Percentiles rank a stretch among this genome's conserved stretches.
Evolutionary conservation across 805 yeast species (phyloP).

Genomic region (Pichia paraexigua): DNA sequence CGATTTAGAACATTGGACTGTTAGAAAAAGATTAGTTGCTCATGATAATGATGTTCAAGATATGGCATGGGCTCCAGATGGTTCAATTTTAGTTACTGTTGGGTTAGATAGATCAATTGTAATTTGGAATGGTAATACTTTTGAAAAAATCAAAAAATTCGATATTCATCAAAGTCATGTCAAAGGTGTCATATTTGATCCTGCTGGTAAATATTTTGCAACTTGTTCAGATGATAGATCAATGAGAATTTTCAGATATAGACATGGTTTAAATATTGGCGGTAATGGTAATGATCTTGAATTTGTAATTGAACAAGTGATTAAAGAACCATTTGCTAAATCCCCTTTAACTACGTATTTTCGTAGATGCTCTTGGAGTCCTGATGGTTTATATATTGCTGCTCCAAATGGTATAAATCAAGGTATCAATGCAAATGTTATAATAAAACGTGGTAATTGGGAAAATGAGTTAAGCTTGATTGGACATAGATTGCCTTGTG

Average conservation of each 20-base stretch:
- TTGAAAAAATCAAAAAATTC: constrained; percentile 80
- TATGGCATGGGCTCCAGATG: constrained; percentile 96
- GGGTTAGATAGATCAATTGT: constrained; percentile 91
- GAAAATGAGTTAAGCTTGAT: constrained; percentile 64
- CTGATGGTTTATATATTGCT: constrained; percentile 82
- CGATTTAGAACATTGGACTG: constrained; percentile 91
- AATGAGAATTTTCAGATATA: constrained; percentile 78
- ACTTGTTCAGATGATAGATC: constrained; percentile 96
- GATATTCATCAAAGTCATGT: constrained; percentile 94
- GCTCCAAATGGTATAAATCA: constrained; percentile 84
- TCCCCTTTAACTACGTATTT: constrained; percentile 92
- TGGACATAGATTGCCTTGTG: constrained; percentile 83
- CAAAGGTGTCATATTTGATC: constrained; percentile 95
- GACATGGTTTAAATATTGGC: constrained; percentile 52
- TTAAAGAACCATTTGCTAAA: constrained; percentile 75
- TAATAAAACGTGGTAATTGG: constrained; percentile 75
- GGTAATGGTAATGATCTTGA: constrained; percentile 61
- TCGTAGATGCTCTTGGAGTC: constrained; percentile 80
- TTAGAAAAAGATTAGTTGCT: constrained; percentile 83
- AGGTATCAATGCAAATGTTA: constrained; percentile 66
- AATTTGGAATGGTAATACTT: constrained; percentile 88
- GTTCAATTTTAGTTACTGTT: constrained; percentile 81
- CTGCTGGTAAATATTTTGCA: constrained; percentile 95
- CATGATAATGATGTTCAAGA: constrained; percentile 98
- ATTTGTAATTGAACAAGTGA: constrained; percentile 78